phyloP scores from a whole-genome alignment of 2,329 filamentous ascomycete species.

The Xylariaceae sp. region DNA sequence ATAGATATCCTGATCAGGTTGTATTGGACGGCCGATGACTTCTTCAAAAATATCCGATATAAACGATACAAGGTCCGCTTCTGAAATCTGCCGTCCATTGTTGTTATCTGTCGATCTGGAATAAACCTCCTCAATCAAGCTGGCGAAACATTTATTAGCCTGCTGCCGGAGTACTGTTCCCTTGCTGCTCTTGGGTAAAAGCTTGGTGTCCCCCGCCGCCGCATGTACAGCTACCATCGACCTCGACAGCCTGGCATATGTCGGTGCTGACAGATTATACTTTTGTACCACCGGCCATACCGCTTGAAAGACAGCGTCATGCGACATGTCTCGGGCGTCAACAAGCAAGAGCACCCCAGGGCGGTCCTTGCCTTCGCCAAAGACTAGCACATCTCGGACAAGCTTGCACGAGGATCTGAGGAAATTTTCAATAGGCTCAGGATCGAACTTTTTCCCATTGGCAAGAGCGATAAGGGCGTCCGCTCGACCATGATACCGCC shows the following conservation, averaged over 20 bases:
- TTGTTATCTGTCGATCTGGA: conserved; percentile 8
- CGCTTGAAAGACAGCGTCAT: conserved; percentile 35
- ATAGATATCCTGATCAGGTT: conserved; percentile 47
- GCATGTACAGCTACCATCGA: conserved; percentile 46
- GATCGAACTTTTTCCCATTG: conserved; percentile 66
- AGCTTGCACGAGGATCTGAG: conserved; percentile 40
- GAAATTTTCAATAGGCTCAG: conserved; percentile 52
- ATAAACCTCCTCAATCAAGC: conserved; percentile 44
- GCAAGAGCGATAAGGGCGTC: conserved; percentile 58
- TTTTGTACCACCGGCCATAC: conserved; percentile 40
- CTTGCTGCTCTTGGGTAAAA: conserved; percentile 57
- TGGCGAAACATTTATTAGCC: conserved; percentile 44
- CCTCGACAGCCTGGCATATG: conserved; percentile 44
- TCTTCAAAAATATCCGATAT: conserved; percentile 32
- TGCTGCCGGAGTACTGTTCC: conserved; percentile 50
- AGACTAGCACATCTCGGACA: conserved; percentile 53
- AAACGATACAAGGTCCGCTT: conserved; percentile 31
- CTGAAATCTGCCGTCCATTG: conserved; percentile 18
- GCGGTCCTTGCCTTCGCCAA: conserved; percentile 52
- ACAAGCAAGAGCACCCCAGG: conserved; percentile 53
- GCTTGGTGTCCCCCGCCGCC: conserved; percentile 19
- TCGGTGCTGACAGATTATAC: conserved; percentile 44
- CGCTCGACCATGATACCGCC: conserved; percentile 56
- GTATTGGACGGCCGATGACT: conserved; percentile 25
- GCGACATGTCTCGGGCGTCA: conserved; percentile 22